Evolutionary conservation across 306 rosid species (phyloP), one percentile per base, ranked within the genome.

Genomic region (Lathyrus aphaca): DNA sequence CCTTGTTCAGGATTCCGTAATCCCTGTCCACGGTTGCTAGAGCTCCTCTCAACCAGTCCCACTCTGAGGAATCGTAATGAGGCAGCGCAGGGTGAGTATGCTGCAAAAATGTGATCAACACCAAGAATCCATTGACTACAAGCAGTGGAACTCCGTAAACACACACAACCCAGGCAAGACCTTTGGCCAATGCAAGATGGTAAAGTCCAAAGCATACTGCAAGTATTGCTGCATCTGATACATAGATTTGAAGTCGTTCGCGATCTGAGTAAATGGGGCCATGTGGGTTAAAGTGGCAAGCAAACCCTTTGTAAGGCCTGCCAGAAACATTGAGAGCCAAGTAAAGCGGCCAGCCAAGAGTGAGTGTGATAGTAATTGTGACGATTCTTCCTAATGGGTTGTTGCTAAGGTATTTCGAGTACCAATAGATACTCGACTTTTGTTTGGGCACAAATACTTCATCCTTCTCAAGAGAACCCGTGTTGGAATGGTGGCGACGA

Each of bases 31-130:
- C 92, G 0, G 97, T 94, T 6, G 98, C 96, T 64, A 94, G 67
- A 6, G 98, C 98, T 75, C 98, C 97, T 67, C 88, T 88, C 39
- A 94, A 42, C 98, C 98, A 94, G 75, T 90, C 95, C 98, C 98
- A 94, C 76, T 94, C 98, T 0, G 91, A 81, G 4, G 92, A 77
- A 74, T 88, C 91, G 40, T 94, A 94, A 60, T 88, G 98, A 0
- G 98, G 98, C 82, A 94, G 75, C 5, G 98, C 77, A 1, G 95
- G 87, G 75, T 94, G 98, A 53, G 98, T 94, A 61, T 94, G 98
- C 82, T 94, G 98, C 85, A 94, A 76, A 75, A 1, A 90, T n/a
- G 98, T 94, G 65, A 94, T 94, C 80, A 90, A 48, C 19, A 94
- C 98, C 72, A 94, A 77, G 77, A 87, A 94, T 4, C 81, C 97